These are phyloP conservation scores for Boletellus sp. DNA, from an alignment of 768 basidiomycete species.

Conservation along the genomic window DNA sequence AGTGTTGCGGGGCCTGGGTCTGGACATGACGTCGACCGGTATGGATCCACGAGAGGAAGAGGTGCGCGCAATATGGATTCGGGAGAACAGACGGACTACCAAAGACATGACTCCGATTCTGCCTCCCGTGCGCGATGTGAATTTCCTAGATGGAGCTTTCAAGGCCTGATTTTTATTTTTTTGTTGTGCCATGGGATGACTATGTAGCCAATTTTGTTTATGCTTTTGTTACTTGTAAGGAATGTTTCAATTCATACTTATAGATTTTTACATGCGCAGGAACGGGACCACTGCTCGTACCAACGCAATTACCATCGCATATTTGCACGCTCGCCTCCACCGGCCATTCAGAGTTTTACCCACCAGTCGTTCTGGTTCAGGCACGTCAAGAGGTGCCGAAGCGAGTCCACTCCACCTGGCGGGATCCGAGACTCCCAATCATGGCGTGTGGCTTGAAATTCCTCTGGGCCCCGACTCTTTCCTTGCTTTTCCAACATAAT, in stretches of 20 bases:
- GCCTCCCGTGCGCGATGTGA: conserved; percentile 3
- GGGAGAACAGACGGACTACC: conserved; percentile 36
- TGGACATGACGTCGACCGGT: conserved; percentile 12
- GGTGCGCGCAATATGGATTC: conserved; percentile 39
- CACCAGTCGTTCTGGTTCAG: conserved; percentile 61
- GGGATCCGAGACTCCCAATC: conserved; percentile 34
- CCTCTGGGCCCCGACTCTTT: conserved; percentile 17
- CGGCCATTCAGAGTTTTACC: conserved; percentile 21
- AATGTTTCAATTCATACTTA: conserved; percentile 17
- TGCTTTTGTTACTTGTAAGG: conserved; percentile 7
- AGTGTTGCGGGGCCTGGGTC: conserved; percentile 64
- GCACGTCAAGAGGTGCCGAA: conserved; percentile 52
- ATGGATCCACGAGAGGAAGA: conserved; percentile 43
- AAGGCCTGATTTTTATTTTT: conserved; percentile 24
- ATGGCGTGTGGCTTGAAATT: conserved; percentile 22
- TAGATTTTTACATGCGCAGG: conserved; percentile 22
- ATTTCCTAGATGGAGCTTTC: conserved; percentile 32
- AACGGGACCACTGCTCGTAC: conserved; percentile 5
- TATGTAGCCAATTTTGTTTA: conserved; percentile 9
- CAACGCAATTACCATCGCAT: conserved; percentile 11
- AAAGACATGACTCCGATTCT: conserved; percentile 32
- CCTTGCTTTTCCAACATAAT: conserved; percentile 51
- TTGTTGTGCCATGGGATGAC: conserved; percentile 1
- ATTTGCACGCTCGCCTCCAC: background rate
- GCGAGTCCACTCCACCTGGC: conserved; percentile 49